A percentile compares a stretch with the other conserved stretches of the same genome.
phyloP scores from a whole-genome alignment of 2,329 filamentous ascomycete species.

The Ambrosiella beaveri region DNA sequence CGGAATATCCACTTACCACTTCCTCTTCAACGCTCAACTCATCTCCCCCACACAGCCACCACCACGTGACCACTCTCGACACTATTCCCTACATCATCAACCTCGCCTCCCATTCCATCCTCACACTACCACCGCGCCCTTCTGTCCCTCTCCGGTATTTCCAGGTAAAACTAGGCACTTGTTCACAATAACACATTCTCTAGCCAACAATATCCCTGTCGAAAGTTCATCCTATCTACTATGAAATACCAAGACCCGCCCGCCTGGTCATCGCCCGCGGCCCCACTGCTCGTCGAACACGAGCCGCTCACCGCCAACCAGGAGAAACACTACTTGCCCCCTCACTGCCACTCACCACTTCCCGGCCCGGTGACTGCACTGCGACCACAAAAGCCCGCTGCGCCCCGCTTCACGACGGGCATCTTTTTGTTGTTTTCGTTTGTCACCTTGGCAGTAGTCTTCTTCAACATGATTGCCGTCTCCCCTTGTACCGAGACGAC shows the following conservation, averaged over 20 bases:
- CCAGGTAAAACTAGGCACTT: no score
- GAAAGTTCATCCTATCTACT: background rate
- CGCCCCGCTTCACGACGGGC: slow-evolving; percentile 1
- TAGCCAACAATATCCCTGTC: background rate
- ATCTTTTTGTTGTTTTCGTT: slow-evolving; percentile 8
- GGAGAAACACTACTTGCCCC: background rate
- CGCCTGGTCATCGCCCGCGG: background rate
- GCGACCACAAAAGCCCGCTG: background rate
- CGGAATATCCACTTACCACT: no score
- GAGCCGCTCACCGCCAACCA: background rate
- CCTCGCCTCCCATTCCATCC: no score
- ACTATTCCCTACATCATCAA: no score
- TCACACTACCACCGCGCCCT: no score
- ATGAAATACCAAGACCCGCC: background rate
- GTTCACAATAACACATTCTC: no score
- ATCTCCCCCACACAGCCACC: no score
- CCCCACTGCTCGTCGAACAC: background rate
- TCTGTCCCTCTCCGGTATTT: no score
- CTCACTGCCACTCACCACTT: background rate
- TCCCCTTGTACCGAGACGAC: slow-evolving; percentile 16
- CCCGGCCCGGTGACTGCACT: background rate
- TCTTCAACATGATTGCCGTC: slow-evolving; percentile 16
- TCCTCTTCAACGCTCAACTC: no score
- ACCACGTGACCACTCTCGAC: no score
- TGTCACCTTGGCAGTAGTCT: slow-evolving; percentile 15